A percentile compares a stretch with the other conserved stretches of the same genome.
Evolutionary conservation across 1,284 basidiomycete genomes (phyloP).

Genomic region (Austroboletus olivaceoglutinosus): DNA sequence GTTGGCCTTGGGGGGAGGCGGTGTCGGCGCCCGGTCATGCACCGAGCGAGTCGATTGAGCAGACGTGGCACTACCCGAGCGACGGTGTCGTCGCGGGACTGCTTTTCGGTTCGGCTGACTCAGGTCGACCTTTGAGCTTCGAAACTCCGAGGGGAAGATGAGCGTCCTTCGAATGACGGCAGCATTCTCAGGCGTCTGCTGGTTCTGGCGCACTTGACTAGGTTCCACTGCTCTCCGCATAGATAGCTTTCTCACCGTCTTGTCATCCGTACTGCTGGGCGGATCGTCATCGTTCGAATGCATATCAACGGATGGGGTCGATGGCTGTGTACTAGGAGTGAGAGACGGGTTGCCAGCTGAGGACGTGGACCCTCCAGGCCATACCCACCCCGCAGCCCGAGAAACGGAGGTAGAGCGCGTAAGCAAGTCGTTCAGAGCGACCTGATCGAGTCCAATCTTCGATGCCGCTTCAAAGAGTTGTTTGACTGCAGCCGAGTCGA

Average conservation of each 20-base stretch:
- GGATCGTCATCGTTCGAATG: slow-evolving; percentile 37
- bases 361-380: slow-evolving; percentile 43
- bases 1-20: slow-evolving; percentile 65
- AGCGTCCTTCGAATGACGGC: slow-evolving; percentile 72
- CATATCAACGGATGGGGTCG: slow-evolving; percentile 33
- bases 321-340: slow-evolving; percentile 15
- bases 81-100: slow-evolving; percentile 48
- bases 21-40: slow-evolving; percentile 78
- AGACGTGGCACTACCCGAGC: slow-evolving; percentile 56
- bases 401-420: slow-evolving; percentile 68
- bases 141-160: slow-evolving; percentile 67
- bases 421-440: slow-evolving; percentile 64
- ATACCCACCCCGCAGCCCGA: slow-evolving; percentile 43
- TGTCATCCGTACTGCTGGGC: slow-evolving; percentile 29
- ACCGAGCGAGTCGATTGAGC: slow-evolving; percentile 58
- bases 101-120: slow-evolving; percentile 54
- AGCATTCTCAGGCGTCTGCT: slow-evolving; percentile 38
- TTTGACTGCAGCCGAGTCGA: slow-evolving; percentile 45
- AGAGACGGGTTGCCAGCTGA: slow-evolving; percentile 11
- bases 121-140: slow-evolving; percentile 52
- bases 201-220: slow-evolving; percentile 41
- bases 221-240: slow-evolving; percentile 42
- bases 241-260: slow-evolving; percentile 36
- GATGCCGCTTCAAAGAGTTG: slow-evolving; percentile 74
- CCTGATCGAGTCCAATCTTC: slow-evolving; percentile 70